Percentiles rank a stretch among this genome's conserved stretches.
These are phyloP conservation scores for Hericium coralloides DNA, from an alignment of 768 basidiomycete genomes.

Conservation along the genomic window DNA sequence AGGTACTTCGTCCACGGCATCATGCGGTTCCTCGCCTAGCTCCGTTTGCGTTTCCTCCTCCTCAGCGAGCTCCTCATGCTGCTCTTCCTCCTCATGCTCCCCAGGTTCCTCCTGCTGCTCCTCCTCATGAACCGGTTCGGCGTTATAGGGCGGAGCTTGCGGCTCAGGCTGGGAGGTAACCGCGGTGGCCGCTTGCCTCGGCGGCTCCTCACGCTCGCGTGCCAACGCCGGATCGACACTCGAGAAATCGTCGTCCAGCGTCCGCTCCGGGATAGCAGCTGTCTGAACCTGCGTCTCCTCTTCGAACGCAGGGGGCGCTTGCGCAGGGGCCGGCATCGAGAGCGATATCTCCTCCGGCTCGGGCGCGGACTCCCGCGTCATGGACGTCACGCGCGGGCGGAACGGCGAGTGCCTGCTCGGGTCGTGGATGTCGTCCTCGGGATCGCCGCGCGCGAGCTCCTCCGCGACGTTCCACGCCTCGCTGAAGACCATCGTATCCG, in stretches of 20 bases:
- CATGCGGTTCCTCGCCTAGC: not conserved
- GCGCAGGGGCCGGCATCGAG: not conserved
- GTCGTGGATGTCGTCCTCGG: constrained; percentile 1
- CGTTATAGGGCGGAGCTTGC: not conserved
- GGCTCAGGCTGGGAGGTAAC: not conserved
- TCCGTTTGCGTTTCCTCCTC: not conserved
- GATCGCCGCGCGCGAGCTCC: constrained; percentile 23
- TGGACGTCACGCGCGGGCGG: not conserved
- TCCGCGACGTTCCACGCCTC: constrained; percentile 31
- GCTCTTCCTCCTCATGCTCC: not conserved
- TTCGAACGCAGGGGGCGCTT: not conserved
- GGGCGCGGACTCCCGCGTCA: not conserved
- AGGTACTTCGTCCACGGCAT: not conserved
- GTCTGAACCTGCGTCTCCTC: not conserved
- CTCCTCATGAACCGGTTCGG: not conserved
- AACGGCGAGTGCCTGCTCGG: not conserved
- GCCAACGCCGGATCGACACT: not conserved
- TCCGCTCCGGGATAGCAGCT: not conserved
- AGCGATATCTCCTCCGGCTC: not conserved
- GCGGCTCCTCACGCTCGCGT: not conserved
- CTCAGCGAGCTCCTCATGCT: not conserved
- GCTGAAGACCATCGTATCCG: constrained; percentile 70
- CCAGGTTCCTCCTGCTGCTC: not conserved
- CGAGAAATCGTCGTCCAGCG: not conserved
- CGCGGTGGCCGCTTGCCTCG: not conserved